Base-by-base conservation (phyloP, 495 filamentous ascomycete genomes). In the Aspergillus nidulans region DNA sequence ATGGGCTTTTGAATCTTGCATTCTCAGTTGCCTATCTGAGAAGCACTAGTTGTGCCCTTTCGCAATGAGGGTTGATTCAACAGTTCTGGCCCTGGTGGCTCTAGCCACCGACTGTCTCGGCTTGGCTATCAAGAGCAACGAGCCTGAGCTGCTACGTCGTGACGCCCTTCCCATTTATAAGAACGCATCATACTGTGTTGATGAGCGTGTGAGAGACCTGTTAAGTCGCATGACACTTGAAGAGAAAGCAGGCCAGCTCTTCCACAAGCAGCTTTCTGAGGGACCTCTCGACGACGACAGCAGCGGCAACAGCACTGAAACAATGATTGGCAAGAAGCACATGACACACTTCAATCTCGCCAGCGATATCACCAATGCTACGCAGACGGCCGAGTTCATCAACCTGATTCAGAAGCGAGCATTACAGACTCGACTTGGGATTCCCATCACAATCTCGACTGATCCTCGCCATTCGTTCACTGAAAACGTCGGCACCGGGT, bases 201-300 rank as follows among this genome's bases (percentile, higher is more conserved):
- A 54, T 19, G 41, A 54, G 3, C 40, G 52, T 0, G 52, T 55
- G 28, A 3, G 40, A 7, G 52, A 55, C 34, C 52, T 48, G 13
- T 15, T 55, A 15, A 18, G 32, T 30, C 52, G 52, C 10, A 55
- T 55, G 52, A 55, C 52, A 1, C 20, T 55, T 13, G 26, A 38
- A 24, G 52, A 48, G 24, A 55, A 55, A 24, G 43, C 52, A 4
- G 52, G 52, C 30, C 52, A 55, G 25, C 18, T 55, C 3, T 55
- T 55, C n/a, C 52, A 55, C 32, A 25, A 10, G 28, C 36, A 9
- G 43, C 16, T 19, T 3, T n/a, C 13, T 6, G 18, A 55, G 1
- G 52, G 52, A 1, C 12, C 52, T 4, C 26, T 54, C 20, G 42
- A 26, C 15, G 16, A 39, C 13, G 43, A 21, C n/a, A 25, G n/a